Conservation (phyloP, 2,329 filamentous ascomycete species). For the Aureobasidium sp. region DNA sequence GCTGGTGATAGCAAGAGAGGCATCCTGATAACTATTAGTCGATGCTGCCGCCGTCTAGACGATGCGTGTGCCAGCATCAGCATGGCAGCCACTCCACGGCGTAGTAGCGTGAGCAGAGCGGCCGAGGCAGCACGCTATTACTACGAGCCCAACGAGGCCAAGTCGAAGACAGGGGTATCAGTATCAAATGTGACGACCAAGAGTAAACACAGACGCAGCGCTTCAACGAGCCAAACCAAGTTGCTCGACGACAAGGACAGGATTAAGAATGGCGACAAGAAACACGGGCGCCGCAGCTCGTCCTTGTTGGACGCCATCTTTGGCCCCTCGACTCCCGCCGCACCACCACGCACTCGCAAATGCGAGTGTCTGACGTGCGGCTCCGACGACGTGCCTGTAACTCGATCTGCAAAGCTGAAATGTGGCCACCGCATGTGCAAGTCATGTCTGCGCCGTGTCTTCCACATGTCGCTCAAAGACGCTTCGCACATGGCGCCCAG, state of each 20-base stretch:
- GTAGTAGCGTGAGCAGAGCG: background rate
- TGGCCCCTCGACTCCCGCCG: constrained; percentile 11
- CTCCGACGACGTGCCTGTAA: constrained; percentile 56
- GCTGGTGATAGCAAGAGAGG: background rate
- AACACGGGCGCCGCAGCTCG: constrained; percentile 5
- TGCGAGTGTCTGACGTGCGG: constrained; percentile 72
- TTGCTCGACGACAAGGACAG: background rate
- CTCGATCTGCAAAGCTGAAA: constrained; percentile 61
- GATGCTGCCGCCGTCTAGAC: background rate
- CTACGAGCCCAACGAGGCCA: background rate
- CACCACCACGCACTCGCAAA: constrained; percentile 38
- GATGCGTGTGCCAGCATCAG: no score
- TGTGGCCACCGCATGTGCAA: constrained; percentile 81
- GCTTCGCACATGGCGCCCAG: constrained; percentile 76
- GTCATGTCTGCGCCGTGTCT: constrained; percentile 65
- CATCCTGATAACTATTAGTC: background rate
- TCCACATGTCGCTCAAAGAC: constrained; percentile 68
- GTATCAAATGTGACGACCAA: background rate
- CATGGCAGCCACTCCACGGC: constrained; percentile 3
- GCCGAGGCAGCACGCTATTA: background rate
- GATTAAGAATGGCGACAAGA: background rate
- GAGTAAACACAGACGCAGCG: background rate
- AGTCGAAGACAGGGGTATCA: background rate
- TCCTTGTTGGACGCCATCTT: constrained; percentile 23
- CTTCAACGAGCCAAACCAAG: background rate